These are phyloP conservation scores for Kodamaea alishanica DNA, from an alignment of 1,139 yeast genomes.

Conservation along the genomic window DNA sequence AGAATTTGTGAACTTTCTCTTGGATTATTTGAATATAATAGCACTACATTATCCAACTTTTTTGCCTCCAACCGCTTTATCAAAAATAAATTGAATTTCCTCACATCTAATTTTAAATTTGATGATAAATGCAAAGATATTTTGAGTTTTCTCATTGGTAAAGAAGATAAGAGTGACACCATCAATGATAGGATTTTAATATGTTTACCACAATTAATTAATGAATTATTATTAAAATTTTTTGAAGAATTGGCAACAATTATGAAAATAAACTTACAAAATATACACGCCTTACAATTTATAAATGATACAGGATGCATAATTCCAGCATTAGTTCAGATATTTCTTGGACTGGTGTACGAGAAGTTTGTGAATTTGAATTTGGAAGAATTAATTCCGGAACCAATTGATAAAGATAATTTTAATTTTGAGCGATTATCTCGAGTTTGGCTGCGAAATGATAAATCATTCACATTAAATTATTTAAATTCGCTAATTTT, in stretches of 20 bases:
- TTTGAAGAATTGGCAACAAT: constrained; percentile 11
- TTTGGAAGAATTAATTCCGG: constrained; percentile 5
- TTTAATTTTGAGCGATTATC: constrained; percentile 7
- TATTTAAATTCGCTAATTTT: constrained; percentile 9
- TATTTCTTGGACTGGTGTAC: constrained; percentile 12
- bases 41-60: constrained; percentile 10
- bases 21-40: constrained; percentile 17
- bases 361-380: constrained; percentile 6
- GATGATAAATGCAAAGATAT: constrained; percentile 17
- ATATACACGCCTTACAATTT: not conserved
- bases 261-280: constrained; percentile 2
- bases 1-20: constrained; percentile 20
- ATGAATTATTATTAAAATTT: constrained; percentile 10
- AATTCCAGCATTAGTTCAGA: constrained; percentile 6
- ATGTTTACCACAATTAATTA: constrained; percentile 19
- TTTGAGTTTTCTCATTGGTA: constrained; percentile 15
- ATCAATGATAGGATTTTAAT: constrained; percentile 14
- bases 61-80: constrained; percentile 13
- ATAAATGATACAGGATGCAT: not conserved
- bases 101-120: constrained; percentile 22
- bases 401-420: constrained; percentile 6
- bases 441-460: constrained; percentile 8
- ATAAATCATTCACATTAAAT: constrained; percentile 9
- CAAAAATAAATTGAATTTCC: constrained; percentile 11
- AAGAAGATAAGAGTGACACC: constrained; percentile 6